Base-by-base conservation (phyloP, 2,329 filamentous ascomycete species). In the Pleomassaria siparia region DNA sequence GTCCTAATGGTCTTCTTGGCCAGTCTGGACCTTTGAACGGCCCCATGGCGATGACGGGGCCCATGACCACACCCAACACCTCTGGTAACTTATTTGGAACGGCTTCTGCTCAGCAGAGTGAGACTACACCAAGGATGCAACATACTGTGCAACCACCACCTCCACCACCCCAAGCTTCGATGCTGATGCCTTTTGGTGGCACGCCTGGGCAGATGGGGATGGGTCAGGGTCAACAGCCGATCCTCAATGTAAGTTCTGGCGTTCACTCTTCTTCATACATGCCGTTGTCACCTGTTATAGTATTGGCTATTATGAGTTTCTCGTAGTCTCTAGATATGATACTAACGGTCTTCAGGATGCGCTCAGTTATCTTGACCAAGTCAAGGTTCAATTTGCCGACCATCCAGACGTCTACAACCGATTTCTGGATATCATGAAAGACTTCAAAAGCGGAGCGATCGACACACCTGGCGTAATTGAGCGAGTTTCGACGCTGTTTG, bases 391-490 rank as follows among this genome's bases (percentile, higher is more conserved):
- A 65, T 99, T 99, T 60, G 88, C 91, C 51, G 92, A 97, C 54
- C 91, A 96, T 58, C 91, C 94, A 3, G 92, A 97, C 70, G 94
- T 99, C 0, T 99, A 99, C 65, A 97, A 97, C 64, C 81, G 89
- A 29, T 97, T 99, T 62, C 76, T 99, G 37, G 94, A 99, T 61
- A 99, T 99, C 40, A 99, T 99, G 94, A 99, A 99, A 67, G 94
- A 99, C 62, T 99, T 99, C 71, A 99, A 99, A 74, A 96, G 91
- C 62, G 92, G 96, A 74, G 91, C 91, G 83, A 99, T 99, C 62
- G 94, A 99, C 68, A 99, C 94, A 0, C 94, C 94, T 0, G 94
- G 94, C 1, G 94, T 99, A 2, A 99, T 99, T 59, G 95, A 95
- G 63, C 86, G 94, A 40, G 94, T 99, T 22, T 97, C 94, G 1